A percentile compares a stretch with the other conserved stretches of the same genome.
These are phyloP conservation scores for Ocimum tenuiflorum DNA, from an alignment of 257 asterid species.

Conservation along the genomic window DNA sequence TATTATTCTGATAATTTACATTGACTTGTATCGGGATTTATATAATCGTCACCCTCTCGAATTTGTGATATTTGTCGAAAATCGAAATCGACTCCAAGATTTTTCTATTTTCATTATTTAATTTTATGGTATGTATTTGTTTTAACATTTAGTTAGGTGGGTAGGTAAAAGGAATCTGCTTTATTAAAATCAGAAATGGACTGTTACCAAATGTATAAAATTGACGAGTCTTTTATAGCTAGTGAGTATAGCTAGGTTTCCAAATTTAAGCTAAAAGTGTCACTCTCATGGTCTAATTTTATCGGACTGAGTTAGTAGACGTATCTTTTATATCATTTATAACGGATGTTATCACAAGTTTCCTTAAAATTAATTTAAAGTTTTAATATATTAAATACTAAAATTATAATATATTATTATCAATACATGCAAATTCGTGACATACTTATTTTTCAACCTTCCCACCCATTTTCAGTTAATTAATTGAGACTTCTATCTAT, in stretches of 20 bases:
- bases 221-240: slow-evolving; percentile 12
- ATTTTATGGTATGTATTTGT: not conserved
- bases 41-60: too few relatives aligned
- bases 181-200: slow-evolving; percentile 16
- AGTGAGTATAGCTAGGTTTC: slow-evolving; percentile 18
- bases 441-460: not conserved
- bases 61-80: too few relatives aligned
- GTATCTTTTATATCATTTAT: too few relatives aligned
- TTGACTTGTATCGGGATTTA: too few relatives aligned
- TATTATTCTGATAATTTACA: too few relatives aligned
- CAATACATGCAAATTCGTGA: not conserved
- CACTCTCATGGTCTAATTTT: too few relatives aligned
- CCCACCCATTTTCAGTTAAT: not conserved
- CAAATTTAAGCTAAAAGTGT: slow-evolving; percentile 16
- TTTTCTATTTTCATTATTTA: not conserved
- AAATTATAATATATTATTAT: slow-evolving; percentile 9
- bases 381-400: too few relatives aligned
- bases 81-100: too few relatives aligned
- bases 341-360: too few relatives aligned
- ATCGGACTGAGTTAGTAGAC: too few relatives aligned
- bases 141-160: not conserved
- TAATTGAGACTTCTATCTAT: not conserved
- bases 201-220: slow-evolving; percentile 20
- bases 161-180: slow-evolving; percentile 25
- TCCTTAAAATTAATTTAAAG: too few relatives aligned